Percentiles rank a stretch among this genome's conserved stretches.
Conservation (phyloP, 768 basidiomycete species). For the Lactifluus pinguis region DNA sequence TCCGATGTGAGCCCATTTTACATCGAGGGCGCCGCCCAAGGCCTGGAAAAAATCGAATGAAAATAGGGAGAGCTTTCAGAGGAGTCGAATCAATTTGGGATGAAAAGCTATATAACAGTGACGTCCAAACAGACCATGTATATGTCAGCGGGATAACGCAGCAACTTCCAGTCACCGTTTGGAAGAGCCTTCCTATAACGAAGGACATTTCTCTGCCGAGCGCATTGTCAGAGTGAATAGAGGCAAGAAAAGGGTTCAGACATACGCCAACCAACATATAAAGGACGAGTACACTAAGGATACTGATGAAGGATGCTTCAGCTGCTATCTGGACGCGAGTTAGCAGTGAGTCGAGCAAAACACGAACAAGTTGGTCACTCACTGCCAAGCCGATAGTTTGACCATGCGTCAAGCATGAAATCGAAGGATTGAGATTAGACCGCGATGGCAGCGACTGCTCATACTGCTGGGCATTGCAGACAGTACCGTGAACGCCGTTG, state of each 20-base stretch:
- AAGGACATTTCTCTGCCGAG: neutral
- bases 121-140: constrained; percentile 28
- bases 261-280: neutral
- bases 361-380: neutral
- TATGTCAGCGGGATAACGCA: constrained; percentile 32
- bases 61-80: constrained; percentile 22
- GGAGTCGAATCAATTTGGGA: constrained; percentile 11
- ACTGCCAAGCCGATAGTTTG: neutral
- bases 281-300: neutral
- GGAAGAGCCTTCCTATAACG: neutral
- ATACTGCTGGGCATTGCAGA: neutral
- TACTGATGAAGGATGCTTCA: neutral
- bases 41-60: constrained; percentile 31
- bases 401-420: neutral
- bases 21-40: constrained; percentile 30
- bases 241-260: neutral
- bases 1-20: constrained; percentile 30
- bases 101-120: neutral
- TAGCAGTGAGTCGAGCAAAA: neutral
- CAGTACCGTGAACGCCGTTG: neutral
- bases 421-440: neutral
- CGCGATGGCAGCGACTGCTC: neutral
- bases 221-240: neutral
- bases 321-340: neutral
- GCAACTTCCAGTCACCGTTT: constrained; percentile 15